phyloP scores from a whole-genome alignment of 2,329 filamentous ascomycete genomes.

The Aphanoascus verrucosus region DNA sequence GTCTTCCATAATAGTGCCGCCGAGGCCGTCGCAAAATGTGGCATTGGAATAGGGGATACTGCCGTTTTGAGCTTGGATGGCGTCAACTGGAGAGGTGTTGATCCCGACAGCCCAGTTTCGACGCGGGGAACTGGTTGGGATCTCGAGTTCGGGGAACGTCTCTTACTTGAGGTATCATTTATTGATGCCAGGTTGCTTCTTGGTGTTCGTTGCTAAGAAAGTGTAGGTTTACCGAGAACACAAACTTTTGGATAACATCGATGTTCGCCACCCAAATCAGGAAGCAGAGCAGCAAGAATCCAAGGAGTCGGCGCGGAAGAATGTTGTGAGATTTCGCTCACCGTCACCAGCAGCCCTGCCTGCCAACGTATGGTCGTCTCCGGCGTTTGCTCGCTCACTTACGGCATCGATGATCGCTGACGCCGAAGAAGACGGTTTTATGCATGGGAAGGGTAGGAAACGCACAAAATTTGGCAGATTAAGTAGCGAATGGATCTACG shows the following conservation, averaged over 20 bases:
- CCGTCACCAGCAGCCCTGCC: not conserved
- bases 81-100: constrained; percentile 51
- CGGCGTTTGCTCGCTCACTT: constrained; percentile 65
- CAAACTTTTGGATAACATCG: not conserved
- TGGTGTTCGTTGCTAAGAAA: not conserved
- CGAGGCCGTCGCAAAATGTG: constrained; percentile 54
- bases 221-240: constrained; percentile 8
- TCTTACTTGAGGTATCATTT: constrained; percentile 29
- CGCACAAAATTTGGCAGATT: constrained; percentile 57
- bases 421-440: constrained; percentile 54
- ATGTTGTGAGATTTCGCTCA: not conserved
- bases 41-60: constrained; percentile 67
- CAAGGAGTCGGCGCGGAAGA: not conserved
- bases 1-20: constrained; percentile 63
- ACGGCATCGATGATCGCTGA: constrained; percentile 58
- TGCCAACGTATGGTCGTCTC: constrained; percentile 56
- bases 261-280: not conserved
- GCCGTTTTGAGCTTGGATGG: constrained; percentile 60
- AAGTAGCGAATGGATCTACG: constrained; percentile 63
- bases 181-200: not conserved
- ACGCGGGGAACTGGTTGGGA: constrained; percentile 45
- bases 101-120: constrained; percentile 19
- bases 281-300: not conserved
- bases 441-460: constrained; percentile 55
- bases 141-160: constrained; percentile 37